These are phyloP conservation scores for Camellia oleifera DNA, from an alignment of 179 eudicot genomes.

Conservation along the genomic window DNA sequence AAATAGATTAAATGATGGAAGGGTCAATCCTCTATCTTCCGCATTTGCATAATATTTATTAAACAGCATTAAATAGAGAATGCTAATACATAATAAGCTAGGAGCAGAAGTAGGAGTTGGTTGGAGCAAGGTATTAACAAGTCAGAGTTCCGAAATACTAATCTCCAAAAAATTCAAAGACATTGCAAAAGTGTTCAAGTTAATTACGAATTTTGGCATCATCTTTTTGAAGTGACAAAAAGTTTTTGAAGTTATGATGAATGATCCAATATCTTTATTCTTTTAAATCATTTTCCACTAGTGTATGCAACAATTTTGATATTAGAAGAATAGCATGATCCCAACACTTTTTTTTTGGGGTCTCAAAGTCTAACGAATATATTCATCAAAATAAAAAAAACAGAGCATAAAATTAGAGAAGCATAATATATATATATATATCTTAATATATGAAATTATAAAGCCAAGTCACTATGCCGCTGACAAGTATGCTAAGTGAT, in stretches of 20 bases:
- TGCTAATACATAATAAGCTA: not conserved
- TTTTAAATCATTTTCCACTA: not conserved
- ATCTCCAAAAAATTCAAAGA: too few species aligned
- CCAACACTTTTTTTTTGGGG: not conserved
- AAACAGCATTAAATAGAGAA: not conserved
- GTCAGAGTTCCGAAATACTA: not conserved
- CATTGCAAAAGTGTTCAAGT: not conserved
- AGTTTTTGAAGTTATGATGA: not conserved
- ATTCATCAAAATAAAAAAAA: not conserved
- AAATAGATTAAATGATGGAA: not conserved
- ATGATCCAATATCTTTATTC: not conserved
- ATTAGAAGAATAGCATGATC: conserved; percentile 3
- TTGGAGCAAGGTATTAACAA: not conserved
- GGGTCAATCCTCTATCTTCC: not conserved
- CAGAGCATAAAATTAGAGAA: not conserved
- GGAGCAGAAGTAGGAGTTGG: not conserved
- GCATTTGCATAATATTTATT: not conserved
- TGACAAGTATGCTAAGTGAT: not conserved
- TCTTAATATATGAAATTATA: not conserved
- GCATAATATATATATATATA: not conserved
- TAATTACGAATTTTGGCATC: not conserved
- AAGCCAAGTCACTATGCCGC: not conserved
- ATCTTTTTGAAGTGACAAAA: conserved; percentile 1
- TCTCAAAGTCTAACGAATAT: not conserved
- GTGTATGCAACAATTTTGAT: too few species aligned